Conservation (phyloP, 352 stramenopile genomes). For the Globisporangium paroecandrum region DNA sequence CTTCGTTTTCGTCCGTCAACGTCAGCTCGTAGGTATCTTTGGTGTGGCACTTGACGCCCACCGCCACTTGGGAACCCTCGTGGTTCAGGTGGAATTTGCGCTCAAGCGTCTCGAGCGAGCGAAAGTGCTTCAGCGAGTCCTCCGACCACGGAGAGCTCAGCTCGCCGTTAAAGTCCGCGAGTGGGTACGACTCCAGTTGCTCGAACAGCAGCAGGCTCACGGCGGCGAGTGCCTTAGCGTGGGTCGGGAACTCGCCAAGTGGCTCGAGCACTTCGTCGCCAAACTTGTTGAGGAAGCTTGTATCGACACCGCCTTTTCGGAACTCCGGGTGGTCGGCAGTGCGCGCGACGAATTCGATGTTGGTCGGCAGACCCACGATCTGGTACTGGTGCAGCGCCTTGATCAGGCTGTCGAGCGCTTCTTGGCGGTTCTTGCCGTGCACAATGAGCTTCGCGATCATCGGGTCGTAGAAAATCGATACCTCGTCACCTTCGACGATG, state of each 20-base stretch:
- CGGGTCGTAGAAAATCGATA: conserved; percentile 93
- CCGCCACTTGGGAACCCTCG: conserved; percentile 33
- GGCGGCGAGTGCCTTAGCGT: conserved; percentile 72
- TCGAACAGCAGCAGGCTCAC: conserved; percentile 74
- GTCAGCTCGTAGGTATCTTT: conserved; percentile 43
- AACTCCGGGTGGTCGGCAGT: conserved; percentile 89
- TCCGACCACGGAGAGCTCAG: conserved; percentile 59
- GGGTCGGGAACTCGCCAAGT: conserved; percentile 41
- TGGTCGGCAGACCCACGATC: conserved; percentile 91
- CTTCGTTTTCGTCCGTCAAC: conserved; percentile 22
- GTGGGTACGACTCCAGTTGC: conserved; percentile 33
- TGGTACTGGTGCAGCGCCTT: conserved; percentile 89
- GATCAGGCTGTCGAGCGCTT: conserved; percentile 83
- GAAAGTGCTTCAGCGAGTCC: conserved; percentile 50
- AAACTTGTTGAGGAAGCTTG: conserved; percentile 92
- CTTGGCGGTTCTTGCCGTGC: conserved; percentile 80
- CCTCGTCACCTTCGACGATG: conserved; percentile 84
- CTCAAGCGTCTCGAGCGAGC: conserved; percentile 52
- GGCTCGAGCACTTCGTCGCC: conserved; percentile 77
- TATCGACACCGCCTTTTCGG: conserved; percentile 87
- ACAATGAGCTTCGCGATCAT: conserved; percentile 95
- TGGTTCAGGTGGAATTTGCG: conserved; percentile 50
- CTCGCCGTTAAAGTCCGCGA: conserved; percentile 38
- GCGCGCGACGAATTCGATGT: conserved; percentile 93
- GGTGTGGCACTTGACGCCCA: conserved; percentile 41